Base-by-base conservation (phyloP, 2,329 filamentous ascomycete species). In the Penicillium sp. region DNA sequence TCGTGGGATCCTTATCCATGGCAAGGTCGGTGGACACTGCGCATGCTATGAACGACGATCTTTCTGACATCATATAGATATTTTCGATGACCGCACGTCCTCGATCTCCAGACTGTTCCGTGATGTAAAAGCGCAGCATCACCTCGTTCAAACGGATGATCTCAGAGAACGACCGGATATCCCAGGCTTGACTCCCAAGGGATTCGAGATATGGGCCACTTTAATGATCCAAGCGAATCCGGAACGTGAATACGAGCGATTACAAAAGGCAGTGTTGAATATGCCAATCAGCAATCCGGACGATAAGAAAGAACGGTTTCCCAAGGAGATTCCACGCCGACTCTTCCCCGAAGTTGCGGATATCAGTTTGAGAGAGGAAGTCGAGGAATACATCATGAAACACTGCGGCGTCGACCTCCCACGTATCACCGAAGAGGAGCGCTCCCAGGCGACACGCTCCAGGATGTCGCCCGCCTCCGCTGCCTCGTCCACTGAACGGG, bases 191-290 rank as follows among this genome's bases (percentile, higher is more conserved):
- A 90, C 87, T 0, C 81, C 84, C 0, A 67, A 76, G n/a, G 87
- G 87, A 2, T 90, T 89, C 64, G 79, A 81, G 45, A 76, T 77
- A 47, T 95, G 89, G 86, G 84, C 88, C 75, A 86, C 83, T 1
- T 77, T 83, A 35, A 81, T 89, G 68, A 86, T 92, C 33, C 81
- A 84, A 57, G 88, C 89, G 1, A 85, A 90, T 57, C 91, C 91
- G 0, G 85, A 90, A 36, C 79, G 83, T 42, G 90, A 95, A 69
- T 86, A 84, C 51, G 79, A 81, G 38, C 83, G 91, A 9, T 76
- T 96, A 4, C 78, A 83, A 39, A 84, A 81, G 51, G 82, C 90
- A 20, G 81, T 92, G 3, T 69, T 83, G 3, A 80, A 86, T 40
- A 82, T 92, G 70, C 87, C 89, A 0, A 87, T 95, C 61, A 84